Evolutionary conservation across 2,329 filamentous ascomycete species (phyloP).

Genomic region (Rutstroemia sp.): DNA sequence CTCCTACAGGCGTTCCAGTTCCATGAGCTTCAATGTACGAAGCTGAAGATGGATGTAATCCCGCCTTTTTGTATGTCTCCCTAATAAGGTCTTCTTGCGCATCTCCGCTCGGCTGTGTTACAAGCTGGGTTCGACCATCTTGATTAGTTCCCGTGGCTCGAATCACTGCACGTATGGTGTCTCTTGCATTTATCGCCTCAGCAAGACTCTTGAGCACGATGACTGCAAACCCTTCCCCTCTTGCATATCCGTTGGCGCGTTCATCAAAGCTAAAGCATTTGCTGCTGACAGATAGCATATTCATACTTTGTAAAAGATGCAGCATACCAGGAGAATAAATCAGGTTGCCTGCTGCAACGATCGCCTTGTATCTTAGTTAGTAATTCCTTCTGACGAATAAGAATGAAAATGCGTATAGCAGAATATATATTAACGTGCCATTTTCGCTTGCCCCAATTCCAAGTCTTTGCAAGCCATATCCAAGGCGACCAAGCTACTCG

Average conservation of each 20-base stretch:
- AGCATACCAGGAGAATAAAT: slow-evolving; percentile 49
- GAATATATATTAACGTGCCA: slow-evolving; percentile 23
- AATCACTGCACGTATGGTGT: slow-evolving; percentile 45
- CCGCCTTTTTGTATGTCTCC: slow-evolving; percentile 9
- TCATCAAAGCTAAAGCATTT: slow-evolving; percentile 48
- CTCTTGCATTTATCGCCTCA: slow-evolving; percentile 51
- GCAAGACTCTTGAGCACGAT: slow-evolving; percentile 51
- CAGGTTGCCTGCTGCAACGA: slow-evolving; percentile 36
- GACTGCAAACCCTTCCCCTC: slow-evolving; percentile 54
- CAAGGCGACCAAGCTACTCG: slow-evolving; percentile 45
- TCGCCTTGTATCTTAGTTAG: slow-evolving; percentile 37
- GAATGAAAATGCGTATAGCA: slow-evolving; percentile 37
- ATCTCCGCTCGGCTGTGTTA: slow-evolving; percentile 43
- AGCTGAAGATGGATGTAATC: not conserved
- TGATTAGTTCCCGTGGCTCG: slow-evolving; percentile 32
- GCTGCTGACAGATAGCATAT: slow-evolving; percentile 23
- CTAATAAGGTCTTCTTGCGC: slow-evolving; percentile 31
- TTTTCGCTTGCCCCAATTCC: slow-evolving; percentile 27
- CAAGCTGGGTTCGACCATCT: slow-evolving; percentile 47
- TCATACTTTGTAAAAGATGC: slow-evolving; percentile 20
- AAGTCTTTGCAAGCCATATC: slow-evolving; percentile 46
- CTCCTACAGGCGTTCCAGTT: not conserved
- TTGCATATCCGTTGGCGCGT: slow-evolving; percentile 53
- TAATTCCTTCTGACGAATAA: slow-evolving; percentile 23
- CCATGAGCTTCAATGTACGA: slow-evolving; percentile 2